phyloP scores from a whole-genome alignment of 2,329 filamentous ascomycete genomes.

The Zasmidium citrigriseum region DNA sequence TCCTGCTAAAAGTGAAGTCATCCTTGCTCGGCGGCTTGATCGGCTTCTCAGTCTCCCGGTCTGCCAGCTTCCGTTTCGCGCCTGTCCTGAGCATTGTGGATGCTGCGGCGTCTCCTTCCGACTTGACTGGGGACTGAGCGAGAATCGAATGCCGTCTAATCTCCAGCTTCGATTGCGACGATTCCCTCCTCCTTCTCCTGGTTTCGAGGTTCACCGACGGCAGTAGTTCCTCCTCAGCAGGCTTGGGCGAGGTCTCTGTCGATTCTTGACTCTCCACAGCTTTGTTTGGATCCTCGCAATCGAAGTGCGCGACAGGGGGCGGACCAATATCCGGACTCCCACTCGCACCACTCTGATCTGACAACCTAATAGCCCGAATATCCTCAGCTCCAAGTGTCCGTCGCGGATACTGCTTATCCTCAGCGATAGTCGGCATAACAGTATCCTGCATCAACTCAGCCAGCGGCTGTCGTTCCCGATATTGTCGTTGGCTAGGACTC shows the following conservation, averaged over 20 bases:
- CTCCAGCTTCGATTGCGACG: slow-evolving; percentile 44
- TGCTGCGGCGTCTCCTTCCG: slow-evolving; percentile 35
- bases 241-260: slow-evolving; percentile 25
- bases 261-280: not conserved
- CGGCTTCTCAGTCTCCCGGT: slow-evolving; percentile 52
- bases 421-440: slow-evolving; percentile 66
- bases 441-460: slow-evolving; percentile 34
- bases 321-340: slow-evolving; percentile 65
- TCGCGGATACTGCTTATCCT: slow-evolving; percentile 68
- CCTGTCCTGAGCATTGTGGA: slow-evolving; percentile 45
- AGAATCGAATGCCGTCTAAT: slow-evolving; percentile 46
- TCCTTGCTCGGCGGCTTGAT: slow-evolving; percentile 36
- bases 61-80: slow-evolving; percentile 59
- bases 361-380: slow-evolving; percentile 52
- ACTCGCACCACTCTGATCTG: slow-evolving; percentile 57
- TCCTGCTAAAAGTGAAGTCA: slow-evolving; percentile 51
- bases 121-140: slow-evolving; percentile 39
- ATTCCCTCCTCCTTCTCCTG: slow-evolving; percentile 54
- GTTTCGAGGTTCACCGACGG: slow-evolving; percentile 54
- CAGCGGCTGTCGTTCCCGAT: slow-evolving; percentile 34
- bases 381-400: slow-evolving; percentile 65
- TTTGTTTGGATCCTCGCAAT: slow-evolving; percentile 44
- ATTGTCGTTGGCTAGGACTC: slow-evolving; percentile 28
- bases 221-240: slow-evolving; percentile 36
- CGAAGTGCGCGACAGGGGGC: slow-evolving; percentile 56